Evolutionary conservation across 148 eudicot genomes (phyloP).

Genomic region (Salicornia ramosissima): DNA sequence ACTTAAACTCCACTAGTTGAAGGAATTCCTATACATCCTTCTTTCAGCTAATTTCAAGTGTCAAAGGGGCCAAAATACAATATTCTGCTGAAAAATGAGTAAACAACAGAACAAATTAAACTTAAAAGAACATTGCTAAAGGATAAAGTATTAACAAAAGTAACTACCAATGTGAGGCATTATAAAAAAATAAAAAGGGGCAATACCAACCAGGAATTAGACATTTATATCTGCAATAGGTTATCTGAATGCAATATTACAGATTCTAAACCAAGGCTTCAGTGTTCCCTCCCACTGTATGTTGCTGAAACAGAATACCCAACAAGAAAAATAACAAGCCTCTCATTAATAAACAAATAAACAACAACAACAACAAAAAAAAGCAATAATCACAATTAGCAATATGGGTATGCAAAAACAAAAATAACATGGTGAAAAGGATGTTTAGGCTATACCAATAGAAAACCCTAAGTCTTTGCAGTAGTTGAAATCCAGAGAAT

Average conservation of each 20-base stretch:
- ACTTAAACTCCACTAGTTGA: too few relatives aligned
- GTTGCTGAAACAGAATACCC: slow-evolving; percentile 25
- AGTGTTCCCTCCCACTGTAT: slow-evolving; percentile 17
- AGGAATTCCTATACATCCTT: too few relatives aligned
- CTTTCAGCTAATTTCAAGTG: too few relatives aligned
- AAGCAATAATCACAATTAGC: slow-evolving; percentile 11
- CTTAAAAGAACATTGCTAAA: background rate
- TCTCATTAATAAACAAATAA: background rate
- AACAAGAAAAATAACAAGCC: background rate
- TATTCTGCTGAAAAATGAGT: too few relatives aligned
- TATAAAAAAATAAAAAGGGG: too few relatives aligned
- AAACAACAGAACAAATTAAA: background rate
- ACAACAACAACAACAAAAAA: background rate
- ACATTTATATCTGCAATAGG: slow-evolving; percentile 20
- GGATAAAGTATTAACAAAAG: background rate
- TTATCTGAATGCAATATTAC: slow-evolving; percentile 15
- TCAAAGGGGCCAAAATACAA: background rate
- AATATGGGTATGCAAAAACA: slow-evolving; percentile 5
- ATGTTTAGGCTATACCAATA: slow-evolving; percentile 18
- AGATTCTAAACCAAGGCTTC: slow-evolving; percentile 13
- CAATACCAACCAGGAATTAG: slow-evolving; percentile 26
- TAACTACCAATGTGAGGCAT: too few relatives aligned
- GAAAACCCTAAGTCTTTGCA: slow-evolving; percentile 25
- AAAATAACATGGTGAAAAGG: background rate
- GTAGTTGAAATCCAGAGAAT: slow-evolving; percentile 8